These are phyloP conservation scores for Sicyos baderoa DNA, from an alignment of 306 rosid genomes.

Conservation along the genomic window DNA sequence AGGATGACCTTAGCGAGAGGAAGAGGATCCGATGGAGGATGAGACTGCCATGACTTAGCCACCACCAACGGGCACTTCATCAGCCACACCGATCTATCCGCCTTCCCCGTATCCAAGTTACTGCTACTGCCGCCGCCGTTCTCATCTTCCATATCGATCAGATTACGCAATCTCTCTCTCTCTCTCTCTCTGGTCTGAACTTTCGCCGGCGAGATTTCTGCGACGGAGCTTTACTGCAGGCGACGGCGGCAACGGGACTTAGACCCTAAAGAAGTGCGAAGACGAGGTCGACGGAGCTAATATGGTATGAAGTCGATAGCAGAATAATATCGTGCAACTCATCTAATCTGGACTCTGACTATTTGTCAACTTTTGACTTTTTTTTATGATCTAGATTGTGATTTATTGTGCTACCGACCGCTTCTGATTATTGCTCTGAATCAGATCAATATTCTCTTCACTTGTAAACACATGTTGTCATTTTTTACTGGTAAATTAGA, in stretches of 20 bases:
- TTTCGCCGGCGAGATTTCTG: neutral
- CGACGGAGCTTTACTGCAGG: neutral
- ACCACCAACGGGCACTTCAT: slow-evolving; percentile 90
- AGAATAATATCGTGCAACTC: neutral
- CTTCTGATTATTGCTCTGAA: neutral
- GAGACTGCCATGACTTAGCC: slow-evolving; percentile 82
- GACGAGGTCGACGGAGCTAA: neutral
- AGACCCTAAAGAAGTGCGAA: slow-evolving; percentile 15
- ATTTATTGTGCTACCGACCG: neutral
- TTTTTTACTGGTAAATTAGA: too few relatives aligned
- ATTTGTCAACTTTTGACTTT: neutral
- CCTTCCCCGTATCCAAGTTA: slow-evolving; percentile 59
- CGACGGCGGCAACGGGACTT: neutral
- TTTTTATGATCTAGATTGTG: neutral
- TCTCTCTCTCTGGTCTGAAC: neutral
- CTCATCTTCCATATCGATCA: slow-evolving; percentile 43
- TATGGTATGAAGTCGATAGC: neutral
- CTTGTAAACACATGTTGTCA: too few relatives aligned
- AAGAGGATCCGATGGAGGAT: slow-evolving; percentile 59
- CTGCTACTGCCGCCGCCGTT: slow-evolving; percentile 29
- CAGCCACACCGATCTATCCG: slow-evolving; percentile 92
- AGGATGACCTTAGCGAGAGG: slow-evolving; percentile 85
- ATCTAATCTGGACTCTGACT: neutral
- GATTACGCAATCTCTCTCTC: too few relatives aligned
- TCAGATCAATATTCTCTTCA: neutral